A percentile compares a stretch with the other conserved stretches of the same genome.
phyloP scores from a whole-genome alignment of 352 stramenopile genomes.

The Pythium dissotocum region DNA sequence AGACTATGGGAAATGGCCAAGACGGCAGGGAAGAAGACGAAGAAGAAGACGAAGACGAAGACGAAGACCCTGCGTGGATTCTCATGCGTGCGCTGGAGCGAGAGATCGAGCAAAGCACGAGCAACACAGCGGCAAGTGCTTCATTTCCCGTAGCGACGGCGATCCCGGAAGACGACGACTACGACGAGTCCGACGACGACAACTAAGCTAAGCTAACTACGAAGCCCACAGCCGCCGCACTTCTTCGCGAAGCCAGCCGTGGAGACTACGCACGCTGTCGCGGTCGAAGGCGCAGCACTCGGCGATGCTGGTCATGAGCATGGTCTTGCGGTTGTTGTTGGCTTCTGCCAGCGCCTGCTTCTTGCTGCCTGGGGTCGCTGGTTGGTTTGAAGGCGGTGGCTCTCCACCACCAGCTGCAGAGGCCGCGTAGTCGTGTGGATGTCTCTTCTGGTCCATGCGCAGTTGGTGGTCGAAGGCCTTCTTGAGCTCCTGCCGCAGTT shows the following conservation, averaged over 20 bases:
- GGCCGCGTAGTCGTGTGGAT: slow-evolving; percentile 25
- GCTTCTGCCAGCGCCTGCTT: slow-evolving; percentile 15
- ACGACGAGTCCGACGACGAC: slow-evolving; percentile 32
- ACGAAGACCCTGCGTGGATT: slow-evolving; percentile 13
- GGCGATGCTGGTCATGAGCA: slow-evolving; percentile 47
- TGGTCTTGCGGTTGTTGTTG: slow-evolving; percentile 24
- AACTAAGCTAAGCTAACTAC: neutral
- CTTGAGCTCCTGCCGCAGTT: slow-evolving; percentile 49
- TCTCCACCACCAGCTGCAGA: neutral
- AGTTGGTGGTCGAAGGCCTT: slow-evolving; percentile 53
- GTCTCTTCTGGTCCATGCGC: slow-evolving; percentile 39
- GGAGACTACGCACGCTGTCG: slow-evolving; percentile 41
- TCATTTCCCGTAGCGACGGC: neutral
- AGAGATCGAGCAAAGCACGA: slow-evolving; percentile 11
- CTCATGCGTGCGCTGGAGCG: slow-evolving; percentile 23
- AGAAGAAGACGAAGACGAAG: neutral
- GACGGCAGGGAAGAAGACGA: neutral
- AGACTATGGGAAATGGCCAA: neutral
- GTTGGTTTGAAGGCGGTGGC: neutral
- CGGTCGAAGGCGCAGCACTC: slow-evolving; percentile 50
- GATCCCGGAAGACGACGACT: slow-evolving; percentile 32
- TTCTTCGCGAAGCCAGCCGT: slow-evolving; percentile 49
- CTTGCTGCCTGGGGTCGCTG: slow-evolving; percentile 1
- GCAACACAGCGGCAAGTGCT: neutral
- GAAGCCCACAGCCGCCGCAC: slow-evolving; percentile 21